phyloP scores from a whole-genome alignment of 257 asterid species.

The Cruciata laevipes region DNA sequence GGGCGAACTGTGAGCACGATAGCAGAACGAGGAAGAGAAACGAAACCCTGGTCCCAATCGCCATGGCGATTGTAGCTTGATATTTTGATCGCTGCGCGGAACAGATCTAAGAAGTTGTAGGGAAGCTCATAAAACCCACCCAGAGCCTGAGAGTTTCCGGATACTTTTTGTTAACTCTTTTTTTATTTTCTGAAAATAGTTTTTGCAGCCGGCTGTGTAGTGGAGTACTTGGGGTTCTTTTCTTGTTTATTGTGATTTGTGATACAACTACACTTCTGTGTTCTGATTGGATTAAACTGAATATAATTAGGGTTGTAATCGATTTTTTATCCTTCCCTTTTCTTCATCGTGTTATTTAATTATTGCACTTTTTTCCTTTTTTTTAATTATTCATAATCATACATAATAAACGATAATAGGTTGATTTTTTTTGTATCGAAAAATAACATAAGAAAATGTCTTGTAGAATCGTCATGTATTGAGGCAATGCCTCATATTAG shows the following conservation, averaged over 20 bases:
- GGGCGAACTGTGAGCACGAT: constrained; percentile 27
- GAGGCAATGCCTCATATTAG: no score
- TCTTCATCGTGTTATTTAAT: no score
- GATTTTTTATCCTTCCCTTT: no score
- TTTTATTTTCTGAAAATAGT: background rate
- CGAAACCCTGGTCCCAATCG: constrained; percentile 66
- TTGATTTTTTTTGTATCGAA: no score
- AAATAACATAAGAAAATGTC: no score
- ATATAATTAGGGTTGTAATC: background rate
- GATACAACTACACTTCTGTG: background rate
- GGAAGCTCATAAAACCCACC: background rate
- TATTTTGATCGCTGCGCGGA: constrained; percentile 18
- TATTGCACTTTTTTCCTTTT: no score
- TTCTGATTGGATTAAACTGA: no score
- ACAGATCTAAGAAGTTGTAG: constrained; percentile 15
- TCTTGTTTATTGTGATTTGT: background rate
- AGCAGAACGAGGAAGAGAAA: constrained; percentile 35
- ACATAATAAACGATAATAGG: no score
- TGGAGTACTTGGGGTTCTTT: background rate
- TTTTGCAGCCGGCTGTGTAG: constrained; percentile 4
- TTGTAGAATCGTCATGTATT: no score
- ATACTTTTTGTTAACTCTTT: background rate
- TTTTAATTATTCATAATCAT: no score
- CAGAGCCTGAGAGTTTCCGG: background rate
- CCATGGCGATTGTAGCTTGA: constrained; percentile 43